phyloP scores from a whole-genome alignment of 768 basidiomycete species.

The Lentinula raphanica region DNA sequence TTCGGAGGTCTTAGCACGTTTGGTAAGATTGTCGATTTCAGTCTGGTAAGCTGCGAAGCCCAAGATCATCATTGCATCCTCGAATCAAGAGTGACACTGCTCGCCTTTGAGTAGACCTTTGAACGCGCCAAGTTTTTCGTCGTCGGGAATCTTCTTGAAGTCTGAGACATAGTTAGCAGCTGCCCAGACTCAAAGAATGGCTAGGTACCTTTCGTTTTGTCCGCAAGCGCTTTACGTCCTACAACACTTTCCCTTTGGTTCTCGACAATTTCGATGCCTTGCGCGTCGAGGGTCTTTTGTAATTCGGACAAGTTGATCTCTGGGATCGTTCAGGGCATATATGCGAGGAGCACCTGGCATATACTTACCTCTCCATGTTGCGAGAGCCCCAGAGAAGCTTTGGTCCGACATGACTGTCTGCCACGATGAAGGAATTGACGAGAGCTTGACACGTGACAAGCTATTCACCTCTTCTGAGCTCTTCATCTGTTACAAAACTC shows the following conservation, averaged over 20 bases:
- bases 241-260: slow-evolving; percentile 97
- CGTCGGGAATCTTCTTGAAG: slow-evolving; percentile 92
- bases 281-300: slow-evolving; percentile 88
- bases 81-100: neutral
- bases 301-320: slow-evolving; percentile 86
- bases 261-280: slow-evolving; percentile 94
- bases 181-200: neutral
- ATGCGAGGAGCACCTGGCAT: neutral
- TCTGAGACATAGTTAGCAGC: slow-evolving; percentile 43
- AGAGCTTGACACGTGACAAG: slow-evolving; percentile 15
- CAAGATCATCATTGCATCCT: neutral
- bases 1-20: slow-evolving; percentile 87
- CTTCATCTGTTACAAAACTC: too few relatives aligned
- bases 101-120: slow-evolving; percentile 86
- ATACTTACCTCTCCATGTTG: slow-evolving; percentile 81
- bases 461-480: neutral
- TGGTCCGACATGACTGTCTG: slow-evolving; percentile 36
- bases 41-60: slow-evolving; percentile 75
- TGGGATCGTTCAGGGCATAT: slow-evolving; percentile 24
- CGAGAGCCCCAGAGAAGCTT: slow-evolving; percentile 89
- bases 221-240: slow-evolving; percentile 89
- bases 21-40: slow-evolving; percentile 94
- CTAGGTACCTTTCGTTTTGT: slow-evolving; percentile 91
- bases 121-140: slow-evolving; percentile 81
- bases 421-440: too few relatives aligned